phyloP scores from a whole-genome alignment of 148 eudicot genomes.

The Euryodendron excelsum region DNA sequence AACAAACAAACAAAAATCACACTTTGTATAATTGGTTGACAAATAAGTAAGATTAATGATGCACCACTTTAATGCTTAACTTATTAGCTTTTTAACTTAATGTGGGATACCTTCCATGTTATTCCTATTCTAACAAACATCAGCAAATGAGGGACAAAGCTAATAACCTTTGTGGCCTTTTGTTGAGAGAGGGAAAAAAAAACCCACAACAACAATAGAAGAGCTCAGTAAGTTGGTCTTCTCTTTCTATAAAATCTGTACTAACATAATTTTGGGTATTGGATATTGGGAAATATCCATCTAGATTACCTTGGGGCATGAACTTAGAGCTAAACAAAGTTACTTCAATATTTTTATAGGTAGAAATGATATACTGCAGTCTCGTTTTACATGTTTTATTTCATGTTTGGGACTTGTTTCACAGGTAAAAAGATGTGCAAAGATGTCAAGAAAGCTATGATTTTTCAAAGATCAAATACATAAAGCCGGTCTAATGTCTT shows the following conservation, averaged over 20 bases:
- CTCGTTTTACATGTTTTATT: background rate
- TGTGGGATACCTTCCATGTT: background rate
- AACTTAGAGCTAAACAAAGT: background rate
- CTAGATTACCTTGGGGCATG: background rate
- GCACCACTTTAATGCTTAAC: background rate
- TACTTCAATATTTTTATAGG: background rate
- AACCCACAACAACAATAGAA: background rate
- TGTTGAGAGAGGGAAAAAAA: background rate
- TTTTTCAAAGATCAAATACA: constrained; percentile 94
- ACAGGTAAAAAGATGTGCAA: constrained; percentile 97
- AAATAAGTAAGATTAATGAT: background rate
- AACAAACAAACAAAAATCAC: background rate
- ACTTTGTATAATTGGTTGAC: background rate
- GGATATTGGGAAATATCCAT: background rate
- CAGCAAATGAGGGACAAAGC: background rate
- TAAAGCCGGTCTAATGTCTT: constrained; percentile 62
- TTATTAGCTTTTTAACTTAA: background rate
- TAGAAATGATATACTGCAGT: background rate
- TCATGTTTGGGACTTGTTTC: constrained; percentile 10
- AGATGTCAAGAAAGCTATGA: constrained; percentile 94
- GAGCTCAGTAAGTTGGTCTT: background rate
- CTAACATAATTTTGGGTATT: background rate
- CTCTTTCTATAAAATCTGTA: background rate
- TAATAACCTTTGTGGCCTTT: constrained; percentile 2
- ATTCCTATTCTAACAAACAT: constrained; percentile 3